phyloP scores from a whole-genome alignment of 1,284 basidiomycete species.

The Sporisorium reilianum region DNA sequence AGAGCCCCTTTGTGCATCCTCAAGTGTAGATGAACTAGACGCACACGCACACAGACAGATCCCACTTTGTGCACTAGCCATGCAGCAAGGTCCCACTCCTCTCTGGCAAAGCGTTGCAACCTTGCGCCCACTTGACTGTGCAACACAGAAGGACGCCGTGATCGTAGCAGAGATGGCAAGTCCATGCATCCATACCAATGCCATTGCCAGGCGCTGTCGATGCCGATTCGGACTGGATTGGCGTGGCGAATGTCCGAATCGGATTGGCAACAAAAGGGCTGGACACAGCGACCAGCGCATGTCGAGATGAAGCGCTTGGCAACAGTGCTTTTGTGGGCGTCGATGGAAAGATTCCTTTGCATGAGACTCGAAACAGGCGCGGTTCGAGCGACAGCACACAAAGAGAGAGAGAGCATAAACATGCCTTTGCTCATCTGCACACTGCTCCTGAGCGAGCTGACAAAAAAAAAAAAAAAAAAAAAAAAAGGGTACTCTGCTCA shows the following conservation, averaged over 20 bases:
- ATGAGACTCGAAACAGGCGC: constrained; percentile 8
- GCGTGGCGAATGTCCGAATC: no score
- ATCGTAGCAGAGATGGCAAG: no score
- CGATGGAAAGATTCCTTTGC: constrained; percentile 43
- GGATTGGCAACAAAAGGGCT: no score
- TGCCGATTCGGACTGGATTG: no score
- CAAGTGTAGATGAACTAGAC: not conserved
- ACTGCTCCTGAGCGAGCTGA: not conserved
- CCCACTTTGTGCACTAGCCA: no score
- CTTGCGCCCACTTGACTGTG: not conserved
- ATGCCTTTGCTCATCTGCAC: not conserved
- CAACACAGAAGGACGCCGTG: not conserved
- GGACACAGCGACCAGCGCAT: no score
- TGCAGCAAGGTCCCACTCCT: not conserved
- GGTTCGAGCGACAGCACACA: not conserved
- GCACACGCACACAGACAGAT: not conserved
- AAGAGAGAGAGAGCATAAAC: not conserved
- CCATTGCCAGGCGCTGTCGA: no score
- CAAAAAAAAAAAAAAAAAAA: no score
- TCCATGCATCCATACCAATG: no score
- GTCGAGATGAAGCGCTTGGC: no score
- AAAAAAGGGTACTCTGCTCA: constrained; percentile 21
- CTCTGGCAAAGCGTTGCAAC: not conserved
- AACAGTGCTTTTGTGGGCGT: constrained; percentile 13
- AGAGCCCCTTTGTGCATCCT: not conserved